Conservation (phyloP, 495 filamentous ascomycete genomes). For the Daldinia caldariorum region DNA sequence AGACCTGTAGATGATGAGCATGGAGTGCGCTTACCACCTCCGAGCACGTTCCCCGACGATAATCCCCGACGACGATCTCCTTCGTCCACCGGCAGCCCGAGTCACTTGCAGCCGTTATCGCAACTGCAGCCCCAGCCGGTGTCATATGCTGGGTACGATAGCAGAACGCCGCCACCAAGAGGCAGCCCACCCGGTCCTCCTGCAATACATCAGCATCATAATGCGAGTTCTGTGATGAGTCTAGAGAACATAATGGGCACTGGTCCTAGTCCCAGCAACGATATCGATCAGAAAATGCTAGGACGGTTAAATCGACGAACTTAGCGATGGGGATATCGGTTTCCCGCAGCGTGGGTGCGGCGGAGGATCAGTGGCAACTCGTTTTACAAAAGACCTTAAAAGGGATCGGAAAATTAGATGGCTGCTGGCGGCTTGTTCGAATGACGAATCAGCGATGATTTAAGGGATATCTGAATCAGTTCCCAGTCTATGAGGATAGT, state of each 20-base stretch:
- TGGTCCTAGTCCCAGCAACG: conserved; percentile 36
- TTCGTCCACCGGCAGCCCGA: conserved; percentile 54
- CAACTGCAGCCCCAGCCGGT: conserved; percentile 44
- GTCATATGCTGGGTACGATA: conserved; percentile 41
- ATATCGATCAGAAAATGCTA: conserved; percentile 60
- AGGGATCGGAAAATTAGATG: conserved; percentile 34
- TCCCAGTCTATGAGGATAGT: conserved; percentile 30
- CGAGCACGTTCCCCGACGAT: conserved; percentile 55
- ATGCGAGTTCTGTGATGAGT: conserved; percentile 56
- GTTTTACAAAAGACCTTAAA: neutral
- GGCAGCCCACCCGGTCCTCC: conserved; percentile 44
- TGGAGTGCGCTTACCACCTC: conserved; percentile 55
- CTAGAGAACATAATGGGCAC: conserved; percentile 54
- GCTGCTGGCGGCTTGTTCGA: conserved; percentile 40
- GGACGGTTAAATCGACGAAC: conserved; percentile 47
- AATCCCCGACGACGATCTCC: conserved; percentile 59
- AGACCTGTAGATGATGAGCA: conserved; percentile 57
- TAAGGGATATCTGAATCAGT: conserved; percentile 35
- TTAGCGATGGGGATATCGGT: conserved; percentile 9
- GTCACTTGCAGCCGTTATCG: conserved; percentile 50
- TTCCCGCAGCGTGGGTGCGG: conserved; percentile 19
- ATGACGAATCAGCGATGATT: conserved; percentile 24
- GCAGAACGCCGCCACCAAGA: conserved; percentile 40
- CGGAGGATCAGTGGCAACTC: conserved; percentile 23
- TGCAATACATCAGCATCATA: conserved; percentile 33